phyloP scores from a whole-genome alignment of 208 protist genomes.

The Leptomonas pyrrhocoris region DNA sequence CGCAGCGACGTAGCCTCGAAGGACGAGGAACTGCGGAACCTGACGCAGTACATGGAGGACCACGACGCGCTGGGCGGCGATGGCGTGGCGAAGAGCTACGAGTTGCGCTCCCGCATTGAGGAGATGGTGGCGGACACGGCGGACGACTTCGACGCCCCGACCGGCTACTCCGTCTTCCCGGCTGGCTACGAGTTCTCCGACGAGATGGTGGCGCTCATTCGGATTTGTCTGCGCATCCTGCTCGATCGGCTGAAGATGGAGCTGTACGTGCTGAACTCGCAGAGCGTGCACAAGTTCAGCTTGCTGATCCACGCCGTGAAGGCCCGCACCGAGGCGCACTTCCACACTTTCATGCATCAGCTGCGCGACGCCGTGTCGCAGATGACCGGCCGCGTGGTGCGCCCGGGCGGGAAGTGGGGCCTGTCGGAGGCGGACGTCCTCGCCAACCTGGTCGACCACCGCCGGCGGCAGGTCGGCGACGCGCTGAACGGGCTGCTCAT shows the following conservation, averaged over 20 bases:
- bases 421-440: slow-evolving; percentile 64
- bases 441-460: slow-evolving; percentile 62
- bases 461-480: slow-evolving; percentile 58
- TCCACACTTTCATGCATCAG: slow-evolving; percentile 73
- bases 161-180: slow-evolving; percentile 59
- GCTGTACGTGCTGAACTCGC: slow-evolving; percentile 75
- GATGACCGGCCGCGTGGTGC: slow-evolving; percentile 55
- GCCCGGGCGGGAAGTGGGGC: slow-evolving; percentile 65
- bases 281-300: slow-evolving; percentile 62
- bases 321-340: slow-evolving; percentile 64
- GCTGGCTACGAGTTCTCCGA: slow-evolving; percentile 67
- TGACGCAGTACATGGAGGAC: slow-evolving; percentile 51
- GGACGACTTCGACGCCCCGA: slow-evolving; percentile 36
- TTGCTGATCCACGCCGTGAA: slow-evolving; percentile 67
- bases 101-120: slow-evolving; percentile 65
- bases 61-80: slow-evolving; percentile 33
- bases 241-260: slow-evolving; percentile 78
- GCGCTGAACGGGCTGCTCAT: slow-evolving; percentile 73
- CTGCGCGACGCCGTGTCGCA: slow-evolving; percentile 68
- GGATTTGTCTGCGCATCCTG: slow-evolving; percentile 65
- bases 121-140: slow-evolving; percentile 51
- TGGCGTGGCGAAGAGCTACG: slow-evolving; percentile 29
- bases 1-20: slow-evolving; percentile 33
- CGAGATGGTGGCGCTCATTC: slow-evolving; percentile 68
- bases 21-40: slow-evolving; percentile 58